Evolutionary conservation across 73 alveolate species (phyloP), one percentile per base, ranked within the genome.

Genomic region (Symbiodinium pilosum): DNA sequence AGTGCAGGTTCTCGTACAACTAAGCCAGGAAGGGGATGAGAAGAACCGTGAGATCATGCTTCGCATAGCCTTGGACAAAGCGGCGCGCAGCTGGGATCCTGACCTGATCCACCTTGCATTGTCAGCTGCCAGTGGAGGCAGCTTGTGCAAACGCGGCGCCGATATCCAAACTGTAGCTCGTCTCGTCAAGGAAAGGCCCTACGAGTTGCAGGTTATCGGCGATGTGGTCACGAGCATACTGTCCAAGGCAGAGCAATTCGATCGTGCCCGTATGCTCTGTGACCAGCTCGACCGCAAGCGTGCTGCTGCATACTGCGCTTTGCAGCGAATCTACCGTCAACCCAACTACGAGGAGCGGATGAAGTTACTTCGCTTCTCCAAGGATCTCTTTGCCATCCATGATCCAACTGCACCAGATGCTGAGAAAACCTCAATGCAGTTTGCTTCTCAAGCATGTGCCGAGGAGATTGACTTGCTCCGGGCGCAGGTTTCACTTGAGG

Each of bases 71-170:
- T 47, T 75, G 44, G 92, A 73, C 69, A 73, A 93, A 32, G 98
- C 98, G 6, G 98, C 88, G 16, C 83, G 93, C 51, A 75, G 93
- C 43, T 47, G 98, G 93, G 98, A 93, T 36, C 98, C 98, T 3
- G 98, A 93, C 84, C 93, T 93, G 84, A 51, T 77, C 69, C 38
- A 89, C 52, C 75, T 84, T 9, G 95, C 95, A 26, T 34, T 89
- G 43, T 64, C 71, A 2, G 95, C 95, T 40, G 95, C 95, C 47
- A 59, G 95, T 44, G 36, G 42, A 3, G 95, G 95, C 11, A 87
- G 43, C 71, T 41, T 81, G 20, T 89, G 95, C 44, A 59, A 89
- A 38, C 86, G 95, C 20, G 68, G 87, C 6, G 75, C 95, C 12
- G 95, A 89, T 47, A 59, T 89, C 73, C 95, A 89, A 59, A 64